Evolutionary conservation across 2,329 filamentous ascomycete genomes (phyloP).

Genomic region (Mariannaea sp.): DNA sequence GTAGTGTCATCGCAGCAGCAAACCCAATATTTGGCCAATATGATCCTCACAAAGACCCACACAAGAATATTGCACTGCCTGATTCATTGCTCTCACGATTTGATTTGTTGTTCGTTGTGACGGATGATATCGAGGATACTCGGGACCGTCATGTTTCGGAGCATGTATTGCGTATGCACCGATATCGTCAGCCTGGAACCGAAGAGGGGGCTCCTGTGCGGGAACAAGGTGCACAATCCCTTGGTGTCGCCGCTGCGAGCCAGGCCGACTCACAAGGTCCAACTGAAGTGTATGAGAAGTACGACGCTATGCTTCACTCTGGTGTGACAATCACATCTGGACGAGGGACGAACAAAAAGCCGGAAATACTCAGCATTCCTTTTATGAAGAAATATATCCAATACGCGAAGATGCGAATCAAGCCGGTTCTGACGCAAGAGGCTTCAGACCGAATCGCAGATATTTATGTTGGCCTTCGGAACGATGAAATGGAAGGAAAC

Average conservation of each 20-base stretch:
- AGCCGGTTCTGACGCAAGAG: slow-evolving; percentile 87
- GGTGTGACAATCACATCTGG: slow-evolving; percentile 80
- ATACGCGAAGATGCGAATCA: slow-evolving; percentile 91
- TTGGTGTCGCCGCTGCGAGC: slow-evolving; percentile 85
- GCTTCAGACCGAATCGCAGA: slow-evolving; percentile 90
- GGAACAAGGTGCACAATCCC: slow-evolving; percentile 80
- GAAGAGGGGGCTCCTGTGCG: slow-evolving; percentile 95
- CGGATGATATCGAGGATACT: slow-evolving; percentile 95
- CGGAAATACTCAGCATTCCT: slow-evolving; percentile 90
- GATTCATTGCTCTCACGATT: slow-evolving; percentile 98
- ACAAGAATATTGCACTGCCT: slow-evolving; percentile 96
- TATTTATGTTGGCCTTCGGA: slow-evolving; percentile 89
- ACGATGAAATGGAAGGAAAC: slow-evolving; percentile 94
- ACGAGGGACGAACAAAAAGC: slow-evolving; percentile 73
- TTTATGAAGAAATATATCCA: slow-evolving; percentile 99
- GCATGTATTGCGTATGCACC: slow-evolving; percentile 95
- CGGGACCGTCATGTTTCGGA: slow-evolving; percentile 91
- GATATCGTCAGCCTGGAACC: slow-evolving; percentile 87
- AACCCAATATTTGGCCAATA: slow-evolving; percentile 99
- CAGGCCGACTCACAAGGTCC: slow-evolving; percentile 73
- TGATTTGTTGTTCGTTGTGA: slow-evolving; percentile 95
- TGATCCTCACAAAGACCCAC: slow-evolving; percentile 96
- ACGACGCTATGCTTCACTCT: slow-evolving; percentile 92
- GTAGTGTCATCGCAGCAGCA: slow-evolving; percentile 93
- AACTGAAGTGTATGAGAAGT: slow-evolving; percentile 95